A percentile compares a stretch with the other conserved stretches of the same genome.
phyloP scores from a whole-genome alignment of 306 rosid genomes.

The Abrus pulchellus region DNA sequence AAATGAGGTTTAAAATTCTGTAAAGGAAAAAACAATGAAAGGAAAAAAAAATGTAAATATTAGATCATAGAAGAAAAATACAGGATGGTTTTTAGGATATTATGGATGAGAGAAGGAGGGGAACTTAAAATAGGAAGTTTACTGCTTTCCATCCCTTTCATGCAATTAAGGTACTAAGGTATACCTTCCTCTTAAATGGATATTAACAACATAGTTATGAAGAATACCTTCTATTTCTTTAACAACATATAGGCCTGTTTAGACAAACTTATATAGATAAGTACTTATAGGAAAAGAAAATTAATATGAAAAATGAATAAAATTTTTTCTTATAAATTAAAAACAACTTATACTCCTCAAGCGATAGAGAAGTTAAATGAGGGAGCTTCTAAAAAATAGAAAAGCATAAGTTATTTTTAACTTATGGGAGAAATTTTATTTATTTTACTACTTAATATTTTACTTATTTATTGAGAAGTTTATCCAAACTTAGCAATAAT shows the following conservation, averaged over 20 bases:
- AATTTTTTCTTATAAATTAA: too few relatives aligned
- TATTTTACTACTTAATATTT: too few relatives aligned
- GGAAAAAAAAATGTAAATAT: background rate
- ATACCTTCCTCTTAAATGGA: background rate
- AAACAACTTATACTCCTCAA: too few relatives aligned
- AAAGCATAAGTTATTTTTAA: too few relatives aligned
- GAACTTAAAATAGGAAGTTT: background rate
- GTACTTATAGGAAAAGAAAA: too few relatives aligned
- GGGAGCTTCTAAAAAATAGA: too few relatives aligned
- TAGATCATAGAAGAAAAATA: background rate
- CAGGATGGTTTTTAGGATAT: background rate
- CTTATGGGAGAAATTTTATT: too few relatives aligned
- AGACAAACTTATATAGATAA: too few relatives aligned
- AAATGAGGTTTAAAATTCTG: slow-evolving; percentile 14
- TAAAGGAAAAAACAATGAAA: background rate
- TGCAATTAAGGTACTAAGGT: slow-evolving; percentile 1
- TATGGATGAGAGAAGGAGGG: background rate
- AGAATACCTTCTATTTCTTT: background rate
- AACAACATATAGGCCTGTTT: background rate
- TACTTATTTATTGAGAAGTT: too few relatives aligned
- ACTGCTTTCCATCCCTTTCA: background rate
- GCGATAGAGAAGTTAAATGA: too few relatives aligned
- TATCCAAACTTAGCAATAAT: too few relatives aligned
- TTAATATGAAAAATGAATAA: too few relatives aligned
- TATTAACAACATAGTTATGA: slow-evolving; percentile 12